Evolutionary conservation across 257 asterid species (phyloP).

Genomic region (Jaltomata sinuosa): DNA sequence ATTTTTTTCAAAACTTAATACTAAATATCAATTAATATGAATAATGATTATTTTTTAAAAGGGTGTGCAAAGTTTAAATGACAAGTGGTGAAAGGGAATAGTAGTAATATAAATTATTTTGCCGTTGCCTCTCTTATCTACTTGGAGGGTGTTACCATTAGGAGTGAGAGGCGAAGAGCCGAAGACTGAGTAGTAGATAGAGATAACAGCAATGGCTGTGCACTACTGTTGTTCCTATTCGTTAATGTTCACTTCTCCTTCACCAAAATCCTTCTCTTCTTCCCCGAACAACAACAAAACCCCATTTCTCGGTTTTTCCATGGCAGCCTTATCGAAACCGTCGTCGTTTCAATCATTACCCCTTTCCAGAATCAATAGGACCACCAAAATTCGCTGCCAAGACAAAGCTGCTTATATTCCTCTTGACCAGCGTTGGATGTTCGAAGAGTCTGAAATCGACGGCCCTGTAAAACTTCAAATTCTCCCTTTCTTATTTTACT

Average conservation of each 20-base stretch:
- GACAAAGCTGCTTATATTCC: conserved; percentile 41
- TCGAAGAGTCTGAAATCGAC: conserved; percentile 44
- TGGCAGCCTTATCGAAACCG: conserved; percentile 17
- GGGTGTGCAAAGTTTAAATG: no score
- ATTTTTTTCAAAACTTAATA: no score
- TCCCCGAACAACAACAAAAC: conserved; percentile 27
- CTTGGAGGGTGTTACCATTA: neutral
- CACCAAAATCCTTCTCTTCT: conserved; percentile 22
- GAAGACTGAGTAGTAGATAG: neutral
- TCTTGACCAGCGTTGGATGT: conserved; percentile 78
- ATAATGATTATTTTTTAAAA: no score
- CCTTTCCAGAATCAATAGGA: conserved; percentile 1
- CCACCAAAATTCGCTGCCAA: conserved; percentile 42
- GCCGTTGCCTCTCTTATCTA: neutral
- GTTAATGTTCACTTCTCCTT: neutral
- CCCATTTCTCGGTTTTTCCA: conserved; percentile 50
- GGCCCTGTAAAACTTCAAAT: conserved; percentile 47
- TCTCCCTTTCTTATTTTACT: neutral
- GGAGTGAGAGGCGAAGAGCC: neutral
- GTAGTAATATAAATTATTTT: no score
- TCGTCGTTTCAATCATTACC: conserved; percentile 2
- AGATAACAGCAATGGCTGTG: neutral
- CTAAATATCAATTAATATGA: no score
- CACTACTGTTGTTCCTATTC: neutral
- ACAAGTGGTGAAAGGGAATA: no score